Percentiles rank a stretch among this genome's conserved stretches.
phyloP scores from a whole-genome alignment of 164 flowering plant species.

The Piper longum region DNA sequence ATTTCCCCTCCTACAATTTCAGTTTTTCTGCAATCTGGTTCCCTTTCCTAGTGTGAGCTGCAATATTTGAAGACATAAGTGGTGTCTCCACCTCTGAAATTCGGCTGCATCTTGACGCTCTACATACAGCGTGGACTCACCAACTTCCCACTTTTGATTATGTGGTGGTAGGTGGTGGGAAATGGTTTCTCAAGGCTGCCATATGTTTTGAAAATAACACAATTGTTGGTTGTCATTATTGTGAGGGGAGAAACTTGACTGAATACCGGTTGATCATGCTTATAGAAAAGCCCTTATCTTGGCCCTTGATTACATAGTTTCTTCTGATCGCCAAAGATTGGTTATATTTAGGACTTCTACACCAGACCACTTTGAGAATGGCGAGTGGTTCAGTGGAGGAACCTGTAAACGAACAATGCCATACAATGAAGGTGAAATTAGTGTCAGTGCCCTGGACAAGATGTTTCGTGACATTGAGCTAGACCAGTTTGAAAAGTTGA shows the following conservation, averaged over 20 bases:
- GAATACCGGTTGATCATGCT: constrained; percentile 47
- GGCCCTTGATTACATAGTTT: constrained; percentile 23
- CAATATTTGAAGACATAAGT: constrained; percentile 56
- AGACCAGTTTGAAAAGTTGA: constrained; percentile 43
- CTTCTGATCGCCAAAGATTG: constrained; percentile 34
- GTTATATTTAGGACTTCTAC: constrained; percentile 57
- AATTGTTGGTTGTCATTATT: constrained; percentile 69
- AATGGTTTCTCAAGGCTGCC: constrained; percentile 88
- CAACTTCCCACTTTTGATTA: constrained; percentile 43
- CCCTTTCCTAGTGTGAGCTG: constrained; percentile 67
- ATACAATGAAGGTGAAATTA: constrained; percentile 49
- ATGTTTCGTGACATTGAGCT: constrained; percentile 43
- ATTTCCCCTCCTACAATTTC: constrained; percentile 54
- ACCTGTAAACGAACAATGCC: constrained; percentile 50
- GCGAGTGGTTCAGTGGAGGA: constrained; percentile 87
- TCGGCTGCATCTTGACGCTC: constrained; percentile 60
- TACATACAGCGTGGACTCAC: constrained; percentile 51
- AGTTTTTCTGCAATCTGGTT: constrained; percentile 68
- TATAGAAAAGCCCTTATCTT: constrained; percentile 38
- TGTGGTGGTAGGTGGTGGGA: constrained; percentile 62
- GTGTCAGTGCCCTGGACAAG: constrained; percentile 27
- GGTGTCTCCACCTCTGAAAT: constrained; percentile 70
- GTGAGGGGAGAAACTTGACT: constrained; percentile 46
- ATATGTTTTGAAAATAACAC: constrained; percentile 55
- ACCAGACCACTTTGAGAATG: constrained; percentile 88